Base-by-base conservation (phyloP, 2,329 filamentous ascomycete genomes). In the Chaetomiaceae sp. region DNA sequence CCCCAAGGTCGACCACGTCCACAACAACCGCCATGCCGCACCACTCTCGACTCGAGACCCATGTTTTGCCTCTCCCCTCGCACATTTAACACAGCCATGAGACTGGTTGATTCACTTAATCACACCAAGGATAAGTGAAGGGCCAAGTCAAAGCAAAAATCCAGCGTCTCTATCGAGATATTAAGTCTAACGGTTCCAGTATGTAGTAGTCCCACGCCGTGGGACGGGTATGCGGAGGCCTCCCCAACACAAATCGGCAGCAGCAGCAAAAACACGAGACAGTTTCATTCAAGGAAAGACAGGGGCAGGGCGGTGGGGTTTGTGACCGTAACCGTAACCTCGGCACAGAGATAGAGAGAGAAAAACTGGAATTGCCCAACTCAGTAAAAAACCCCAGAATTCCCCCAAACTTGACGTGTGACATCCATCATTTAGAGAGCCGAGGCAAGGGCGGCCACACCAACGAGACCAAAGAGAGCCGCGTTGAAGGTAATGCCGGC, bases 401-500 rank as follows among this genome's bases (percentile, higher is more conserved):
- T 40, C 29, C 25, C 20, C 27, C 27, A 4, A 56, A 22, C 36
- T 47, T 47, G 33, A 55, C 44, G 27, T 31, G 8, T 31, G 3
- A 7, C 27, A 15, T 43, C 36, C 38, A 22, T 51, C 36, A 17
- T 55, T 31, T 53, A 60, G 50, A 83, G 67, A 64, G 81, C 69
- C 64, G 79, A 75, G 51, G 74, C 73, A 54, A 81, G 51, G 45
- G 68, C 76, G 60, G 72, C 76, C 40, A 79, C 59, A 51, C 73
- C 69, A 56, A 72, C 76, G 48, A 80, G 68, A 53, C 71, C 74
- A 40, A 82, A 66, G 20, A 76, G 62, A 36, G 76, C 69, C 55
- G 71, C 70, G 73, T 78, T 81, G 62, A 76, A 68, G 53, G 68
- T 67, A 36, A 78, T 56, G 50, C 73, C 74, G 42, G 76, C 73